Evolutionary conservation across 768 basidiomycete genomes (phyloP), one percentile per base, ranked within the genome.

Genomic region (Cystobasidium tubakii): DNA sequence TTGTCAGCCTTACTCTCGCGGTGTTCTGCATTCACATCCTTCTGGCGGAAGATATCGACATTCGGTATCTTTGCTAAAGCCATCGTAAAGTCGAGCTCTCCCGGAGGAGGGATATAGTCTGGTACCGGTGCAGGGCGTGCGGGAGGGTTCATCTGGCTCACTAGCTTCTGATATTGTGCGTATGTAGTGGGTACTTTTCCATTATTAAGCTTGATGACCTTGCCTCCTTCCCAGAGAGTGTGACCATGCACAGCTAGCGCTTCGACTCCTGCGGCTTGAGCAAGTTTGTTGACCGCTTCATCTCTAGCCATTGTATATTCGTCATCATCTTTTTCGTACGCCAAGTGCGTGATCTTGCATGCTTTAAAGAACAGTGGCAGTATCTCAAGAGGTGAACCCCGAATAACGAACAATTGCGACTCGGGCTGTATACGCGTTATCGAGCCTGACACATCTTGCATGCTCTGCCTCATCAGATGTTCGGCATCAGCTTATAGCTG

Each of bases 341-440:
- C 79, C 23, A 83, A 57, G 76, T 83, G 81, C 6, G 82, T 82
- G 21, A 83, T 80, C 19, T 80, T 80, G 82, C 82, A 83, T 21
- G 78, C 75, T 44, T 79, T 76, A 73, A 78, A 81, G 15, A 82
- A 46, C 31, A 77, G 69, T 4, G 79, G 79, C 36, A 82, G 72
- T 0, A 82, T 77, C 44, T 78, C 74, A 54, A 77, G 75, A 0
- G 82, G 82, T 34, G 77, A 64, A 1, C 81, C 81, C 7, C 81
- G 74, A 1, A 82, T 73, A 1, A 82, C 81, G 44, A 79, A 78
- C 1, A 83, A 73, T 33, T 79, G 78, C 50, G 82, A 80, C 10
- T 75, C 66, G 1, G 75, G 53, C 62, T 83, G 81, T n/a, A 82
- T 55, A 9, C 60, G 54, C 3, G 77, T 79, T 33, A 82, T 64